Conservation (phyloP, 306 rosid species). For the Chamaecrista fasciculata region DNA sequence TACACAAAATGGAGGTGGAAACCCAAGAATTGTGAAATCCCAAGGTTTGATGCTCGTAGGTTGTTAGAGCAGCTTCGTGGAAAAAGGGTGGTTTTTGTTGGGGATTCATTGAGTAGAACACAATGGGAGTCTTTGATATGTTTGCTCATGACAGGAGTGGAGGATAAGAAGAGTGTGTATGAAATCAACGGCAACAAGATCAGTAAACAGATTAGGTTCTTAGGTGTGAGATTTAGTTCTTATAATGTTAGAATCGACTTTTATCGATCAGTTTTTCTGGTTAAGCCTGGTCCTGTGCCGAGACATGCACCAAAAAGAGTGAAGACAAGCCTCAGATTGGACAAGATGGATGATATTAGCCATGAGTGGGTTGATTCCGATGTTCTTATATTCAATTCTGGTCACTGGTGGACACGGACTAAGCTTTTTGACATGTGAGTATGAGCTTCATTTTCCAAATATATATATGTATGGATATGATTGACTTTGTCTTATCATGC, state of each 20-base stretch:
- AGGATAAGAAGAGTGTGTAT: conserved; percentile 68
- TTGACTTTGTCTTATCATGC: not conserved
- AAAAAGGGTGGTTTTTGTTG: conserved; percentile 79
- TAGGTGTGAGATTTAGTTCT: conserved; percentile 60
- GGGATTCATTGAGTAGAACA: conserved; percentile 88
- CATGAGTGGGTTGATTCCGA: conserved; percentile 84
- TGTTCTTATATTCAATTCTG: conserved; percentile 78
- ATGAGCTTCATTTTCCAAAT: conserved; percentile 19
- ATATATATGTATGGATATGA: conserved; percentile 10
- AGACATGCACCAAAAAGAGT: conserved; percentile 66
- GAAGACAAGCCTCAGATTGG: conserved; percentile 63
- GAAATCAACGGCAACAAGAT: conserved; percentile 74
- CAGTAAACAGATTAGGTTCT: conserved; percentile 61
- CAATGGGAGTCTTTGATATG: conserved; percentile 96
- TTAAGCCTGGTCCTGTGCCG: conserved; percentile 54
- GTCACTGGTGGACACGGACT: conserved; percentile 89
- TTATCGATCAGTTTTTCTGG: conserved; percentile 80
- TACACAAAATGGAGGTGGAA: conserved; percentile 86
- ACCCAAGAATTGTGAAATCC: conserved; percentile 71
- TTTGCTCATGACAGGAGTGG: conserved; percentile 79
- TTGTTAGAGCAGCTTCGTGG: conserved; percentile 70
- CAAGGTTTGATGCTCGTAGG: conserved; percentile 50
- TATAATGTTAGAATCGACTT: conserved; percentile 66
- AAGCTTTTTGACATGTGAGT: conserved; percentile 85
- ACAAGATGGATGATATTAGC: conserved; percentile 70